Percentiles rank a stretch among this genome's conserved stretches.
phyloP scores from a whole-genome alignment of 495 filamentous ascomycete species.

The Trichoderma reesei region DNA sequence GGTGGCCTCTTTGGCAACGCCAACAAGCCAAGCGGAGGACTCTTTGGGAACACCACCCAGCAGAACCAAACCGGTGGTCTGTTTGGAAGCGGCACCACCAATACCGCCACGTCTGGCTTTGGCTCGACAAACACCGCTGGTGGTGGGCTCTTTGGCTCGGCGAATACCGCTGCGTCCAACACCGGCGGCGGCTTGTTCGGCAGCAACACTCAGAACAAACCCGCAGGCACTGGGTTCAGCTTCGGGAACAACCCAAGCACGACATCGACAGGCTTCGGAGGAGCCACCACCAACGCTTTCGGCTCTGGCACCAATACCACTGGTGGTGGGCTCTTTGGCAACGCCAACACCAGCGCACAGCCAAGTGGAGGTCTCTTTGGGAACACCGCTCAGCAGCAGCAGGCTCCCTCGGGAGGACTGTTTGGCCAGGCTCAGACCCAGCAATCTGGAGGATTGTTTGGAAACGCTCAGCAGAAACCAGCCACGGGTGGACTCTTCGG shows the following conservation, averaged over 20 bases:
- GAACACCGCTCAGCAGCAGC: slow-evolving; percentile 24
- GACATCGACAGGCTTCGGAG: slow-evolving; percentile 30
- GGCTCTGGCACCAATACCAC: slow-evolving; percentile 26
- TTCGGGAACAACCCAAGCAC: slow-evolving; percentile 22
- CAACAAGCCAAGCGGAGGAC: slow-evolving; percentile 23
- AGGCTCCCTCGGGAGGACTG: slow-evolving; percentile 26
- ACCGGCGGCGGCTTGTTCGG: slow-evolving; percentile 36
- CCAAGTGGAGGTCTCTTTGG: slow-evolving; percentile 39
- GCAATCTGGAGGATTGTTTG: slow-evolving; percentile 53
- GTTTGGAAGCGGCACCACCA: slow-evolving; percentile 36
- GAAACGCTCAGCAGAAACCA: slow-evolving; percentile 35
- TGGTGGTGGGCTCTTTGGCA: slow-evolving; percentile 38
- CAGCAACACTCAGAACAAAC: slow-evolving; percentile 29
- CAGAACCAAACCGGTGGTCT: slow-evolving; percentile 34
- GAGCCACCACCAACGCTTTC: slow-evolving; percentile 21
- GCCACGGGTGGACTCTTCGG: slow-evolving; percentile 41
- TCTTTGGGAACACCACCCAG: slow-evolving; percentile 29
- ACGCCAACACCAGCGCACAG: slow-evolving; percentile 25
- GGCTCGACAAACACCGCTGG: slow-evolving; percentile 12
- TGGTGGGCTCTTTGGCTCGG: slow-evolving; percentile 38
- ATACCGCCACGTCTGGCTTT: slow-evolving; percentile 27
- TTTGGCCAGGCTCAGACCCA: slow-evolving; percentile 19
- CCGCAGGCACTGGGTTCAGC: slow-evolving; percentile 21
- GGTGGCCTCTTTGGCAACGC: slow-evolving; percentile 41
- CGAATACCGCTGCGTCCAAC: slow-evolving; percentile 12